Base-by-base conservation (phyloP, 2,329 filamentous ascomycete species). In the Fusarium sarcochroum region DNA sequence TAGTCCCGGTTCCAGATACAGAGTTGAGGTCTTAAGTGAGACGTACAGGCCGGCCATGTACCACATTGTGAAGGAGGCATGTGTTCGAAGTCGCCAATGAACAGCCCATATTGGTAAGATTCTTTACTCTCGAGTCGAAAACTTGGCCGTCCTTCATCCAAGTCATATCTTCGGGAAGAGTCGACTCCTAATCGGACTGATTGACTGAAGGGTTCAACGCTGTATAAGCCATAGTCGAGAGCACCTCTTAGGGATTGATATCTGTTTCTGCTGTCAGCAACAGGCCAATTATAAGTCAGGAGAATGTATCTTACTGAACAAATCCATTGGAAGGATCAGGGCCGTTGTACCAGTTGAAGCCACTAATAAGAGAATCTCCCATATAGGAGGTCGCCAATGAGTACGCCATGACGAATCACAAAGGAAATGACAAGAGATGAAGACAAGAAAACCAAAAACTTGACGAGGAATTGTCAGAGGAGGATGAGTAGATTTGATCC, bases 61-160 rank as follows among this genome's bases (percentile, higher is more conserved):
- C 91, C 92, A 69, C 92, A 94, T 50, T 87, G 82, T 3, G 89
- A 88, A 3, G 84, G 85, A 5, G 92, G 91, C 90, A 94, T 93
- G 70, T 94, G 91, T 18, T 83, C 82, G 51, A 93, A 86, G 75
- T 94, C 91, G 21, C 91, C 83, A 49, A 94, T 89, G 70, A 93
- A 88, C 11, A 93, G 84, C 1, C 90, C 91, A 69, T 89, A 84
- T 30, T 84, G 87, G 76, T 89, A 94, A 6, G 82, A 78, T 49
- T 86, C 83, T 53, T 87, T 90, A 78, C 89, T 92, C 42, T 88
- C 87, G 14, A 94, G 78, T 17, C 91, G 86, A 38, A 94, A 86
- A 66, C 89, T 92, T 11, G 84, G 82, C 18, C 85, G 78, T n/a
- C 85, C 85, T 55, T 76, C 71, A 49, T 78, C 72, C 4, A 76